phyloP scores from a whole-genome alignment of 1,284 basidiomycete species.

The Sporisorium graminicola region DNA sequence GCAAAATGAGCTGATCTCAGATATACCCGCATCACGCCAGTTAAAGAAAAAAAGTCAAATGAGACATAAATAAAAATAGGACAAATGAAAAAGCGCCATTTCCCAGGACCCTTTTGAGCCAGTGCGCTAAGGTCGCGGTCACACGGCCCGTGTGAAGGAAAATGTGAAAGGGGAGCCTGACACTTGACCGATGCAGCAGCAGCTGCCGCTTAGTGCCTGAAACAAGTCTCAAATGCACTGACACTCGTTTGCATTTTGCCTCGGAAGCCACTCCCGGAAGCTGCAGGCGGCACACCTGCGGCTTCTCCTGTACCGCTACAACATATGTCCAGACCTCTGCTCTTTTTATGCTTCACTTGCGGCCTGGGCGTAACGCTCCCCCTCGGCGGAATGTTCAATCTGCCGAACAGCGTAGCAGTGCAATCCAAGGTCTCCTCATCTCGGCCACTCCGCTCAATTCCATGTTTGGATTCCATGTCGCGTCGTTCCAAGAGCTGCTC shows the following conservation, averaged over 20 bases:
- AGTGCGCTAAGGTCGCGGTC: background rate
- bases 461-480: no score
- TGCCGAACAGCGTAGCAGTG: no score
- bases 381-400: no score
- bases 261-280: conserved; percentile 17
- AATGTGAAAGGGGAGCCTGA: background rate
- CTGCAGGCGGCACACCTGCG: background rate
- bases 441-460: no score
- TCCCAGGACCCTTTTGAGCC: background rate
- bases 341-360: no score
- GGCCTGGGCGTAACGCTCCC: no score
- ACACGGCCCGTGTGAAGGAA: background rate
- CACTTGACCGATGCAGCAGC: background rate
- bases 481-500: no score
- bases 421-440: no score
- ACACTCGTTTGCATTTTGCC: conserved; percentile 1
- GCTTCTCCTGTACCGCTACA: background rate
- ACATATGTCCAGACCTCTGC: background rate
- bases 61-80: background rate
- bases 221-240: background rate
- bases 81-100: background rate
- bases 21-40: background rate
- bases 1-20: no score
- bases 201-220: background rate
- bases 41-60: background rate